Conservation (phyloP, 1,284 basidiomycete species). For the Fomes fomentarius region DNA sequence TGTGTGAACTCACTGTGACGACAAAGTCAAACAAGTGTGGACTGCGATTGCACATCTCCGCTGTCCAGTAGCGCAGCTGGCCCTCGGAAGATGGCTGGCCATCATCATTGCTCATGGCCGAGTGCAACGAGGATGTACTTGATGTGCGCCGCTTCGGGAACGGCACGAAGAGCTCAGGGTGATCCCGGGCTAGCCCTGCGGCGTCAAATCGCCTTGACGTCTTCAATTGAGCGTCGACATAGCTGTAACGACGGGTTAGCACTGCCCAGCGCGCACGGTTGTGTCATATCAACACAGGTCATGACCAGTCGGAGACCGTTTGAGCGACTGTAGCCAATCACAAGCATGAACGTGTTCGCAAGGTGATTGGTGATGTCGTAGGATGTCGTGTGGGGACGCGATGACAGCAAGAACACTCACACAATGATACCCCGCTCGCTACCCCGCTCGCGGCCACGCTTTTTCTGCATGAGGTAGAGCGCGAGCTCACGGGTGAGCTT, state of each 20-base stretch:
- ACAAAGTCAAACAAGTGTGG: constrained; percentile 99
- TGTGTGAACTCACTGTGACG: constrained; percentile 73
- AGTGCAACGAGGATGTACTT: constrained; percentile 61
- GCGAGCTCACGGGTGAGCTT: constrained; percentile 93
- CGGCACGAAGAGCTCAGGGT: constrained; percentile 90
- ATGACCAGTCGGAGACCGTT: too few species aligned
- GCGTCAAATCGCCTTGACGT: constrained; percentile 95
- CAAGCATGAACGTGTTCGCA: neutral
- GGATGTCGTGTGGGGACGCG: neutral
- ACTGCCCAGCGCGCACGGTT: neutral
- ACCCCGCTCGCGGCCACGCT: constrained; percentile 63
- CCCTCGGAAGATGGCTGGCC: constrained; percentile 56
- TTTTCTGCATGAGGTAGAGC: constrained; percentile 90
- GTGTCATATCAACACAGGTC: neutral
- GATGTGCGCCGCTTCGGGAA: constrained; percentile 75
- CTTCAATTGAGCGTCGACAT: constrained; percentile 95
- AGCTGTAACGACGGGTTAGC: constrained; percentile 48
- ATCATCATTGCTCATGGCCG: constrained; percentile 42
- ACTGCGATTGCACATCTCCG: constrained; percentile 91
- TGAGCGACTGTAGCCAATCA: neutral
- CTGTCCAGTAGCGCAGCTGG: constrained; percentile 97
- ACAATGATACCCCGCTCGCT: constrained; percentile 77
- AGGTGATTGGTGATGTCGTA: neutral
- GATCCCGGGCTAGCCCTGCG: constrained; percentile 81
- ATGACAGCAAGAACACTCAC: constrained; percentile 44